Evolutionary conservation across 306 rosid species (phyloP).

Genomic region (Vigna hirtella): DNA sequence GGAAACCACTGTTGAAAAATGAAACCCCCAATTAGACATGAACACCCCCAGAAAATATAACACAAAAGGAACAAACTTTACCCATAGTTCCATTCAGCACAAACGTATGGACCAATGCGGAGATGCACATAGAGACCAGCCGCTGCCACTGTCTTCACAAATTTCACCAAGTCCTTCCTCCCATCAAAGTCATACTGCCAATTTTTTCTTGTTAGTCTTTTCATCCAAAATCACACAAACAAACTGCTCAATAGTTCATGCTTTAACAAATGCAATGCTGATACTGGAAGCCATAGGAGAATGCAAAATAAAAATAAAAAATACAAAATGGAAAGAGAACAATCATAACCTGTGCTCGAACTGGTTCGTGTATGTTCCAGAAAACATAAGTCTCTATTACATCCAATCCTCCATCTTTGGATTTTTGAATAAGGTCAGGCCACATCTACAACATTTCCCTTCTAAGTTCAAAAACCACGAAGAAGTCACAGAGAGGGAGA

Average conservation of each 20-base stretch:
- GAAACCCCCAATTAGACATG: conserved; percentile 40
- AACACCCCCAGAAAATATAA: conserved; percentile 10
- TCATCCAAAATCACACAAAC: conserved; percentile 10
- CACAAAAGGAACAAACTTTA: conserved; percentile 40
- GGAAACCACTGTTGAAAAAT: conserved; percentile 79
- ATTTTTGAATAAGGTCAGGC: conserved; percentile 92
- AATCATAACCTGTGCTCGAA: conserved; percentile 72
- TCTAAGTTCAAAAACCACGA: conserved; percentile 11
- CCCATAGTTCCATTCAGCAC: conserved; percentile 99
- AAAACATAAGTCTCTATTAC: conserved; percentile 95
- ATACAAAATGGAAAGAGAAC: not conserved
- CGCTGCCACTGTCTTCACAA: conserved; percentile 77
- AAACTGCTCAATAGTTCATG: conserved; percentile 30
- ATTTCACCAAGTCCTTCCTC: conserved; percentile 78
- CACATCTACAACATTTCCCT: conserved; percentile 74
- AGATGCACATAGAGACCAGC: conserved; percentile 90
- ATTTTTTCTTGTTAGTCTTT: not conserved
- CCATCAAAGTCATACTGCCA: conserved; percentile 84
- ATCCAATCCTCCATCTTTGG: conserved; percentile 96
- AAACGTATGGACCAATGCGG: conserved; percentile 93
- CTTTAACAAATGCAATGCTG: conserved; percentile 26
- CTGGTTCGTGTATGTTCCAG: conserved; percentile 91
- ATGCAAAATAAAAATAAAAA: not conserved
- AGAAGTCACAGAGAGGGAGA: not conserved
- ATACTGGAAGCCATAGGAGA: not conserved